Percentiles rank a stretch among this genome's conserved stretches.
These are phyloP conservation scores for Phytophthora syringae DNA, from an alignment of 352 stramenopile species.

Conservation along the genomic window DNA sequence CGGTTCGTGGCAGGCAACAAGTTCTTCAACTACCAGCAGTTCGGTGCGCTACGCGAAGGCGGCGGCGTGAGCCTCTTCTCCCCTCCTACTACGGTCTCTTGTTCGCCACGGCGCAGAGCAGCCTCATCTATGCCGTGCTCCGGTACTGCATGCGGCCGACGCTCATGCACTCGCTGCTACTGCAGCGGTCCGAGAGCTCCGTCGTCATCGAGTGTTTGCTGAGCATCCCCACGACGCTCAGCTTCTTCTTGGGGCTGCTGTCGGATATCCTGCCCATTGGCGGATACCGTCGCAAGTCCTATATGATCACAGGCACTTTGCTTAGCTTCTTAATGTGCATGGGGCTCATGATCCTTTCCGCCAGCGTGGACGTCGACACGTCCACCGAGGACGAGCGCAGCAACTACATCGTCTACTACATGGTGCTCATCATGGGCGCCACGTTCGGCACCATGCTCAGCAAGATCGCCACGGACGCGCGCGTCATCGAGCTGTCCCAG, in stretches of 20 bases:
- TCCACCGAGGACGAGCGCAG: conserved; percentile 31
- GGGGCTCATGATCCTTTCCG: conserved; percentile 59
- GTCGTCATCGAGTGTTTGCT: conserved; percentile 76
- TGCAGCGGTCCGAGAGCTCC: conserved; percentile 57
- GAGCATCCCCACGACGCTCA: conserved; percentile 89
- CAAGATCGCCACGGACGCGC: conserved; percentile 86
- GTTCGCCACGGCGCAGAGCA: conserved; percentile 58
- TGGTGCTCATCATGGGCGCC: conserved; percentile 77
- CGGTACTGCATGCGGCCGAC: conserved; percentile 71
- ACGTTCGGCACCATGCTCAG: conserved; percentile 85
- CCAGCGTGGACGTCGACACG: conserved; percentile 42
- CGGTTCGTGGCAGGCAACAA: conserved; percentile 70
- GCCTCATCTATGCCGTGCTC: conserved; percentile 67
- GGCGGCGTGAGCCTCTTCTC: conserved; percentile 73
- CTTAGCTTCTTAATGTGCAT: conserved; percentile 65
- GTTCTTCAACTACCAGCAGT: conserved; percentile 82
- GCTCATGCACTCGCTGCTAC: conserved; percentile 69
- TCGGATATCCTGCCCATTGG: conserved; percentile 88
- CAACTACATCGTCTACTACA: conserved; percentile 56
- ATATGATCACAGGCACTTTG: conserved; percentile 85
- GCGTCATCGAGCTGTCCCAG: conserved; percentile 83
- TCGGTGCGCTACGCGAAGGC: conserved; percentile 65
- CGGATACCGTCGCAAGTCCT: conserved; percentile 89
- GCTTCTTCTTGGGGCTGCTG: conserved; percentile 88
- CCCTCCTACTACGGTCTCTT: conserved; percentile 60